phyloP scores from a whole-genome alignment of 1,284 basidiomycete species.

The Caloboletus inedulis region DNA sequence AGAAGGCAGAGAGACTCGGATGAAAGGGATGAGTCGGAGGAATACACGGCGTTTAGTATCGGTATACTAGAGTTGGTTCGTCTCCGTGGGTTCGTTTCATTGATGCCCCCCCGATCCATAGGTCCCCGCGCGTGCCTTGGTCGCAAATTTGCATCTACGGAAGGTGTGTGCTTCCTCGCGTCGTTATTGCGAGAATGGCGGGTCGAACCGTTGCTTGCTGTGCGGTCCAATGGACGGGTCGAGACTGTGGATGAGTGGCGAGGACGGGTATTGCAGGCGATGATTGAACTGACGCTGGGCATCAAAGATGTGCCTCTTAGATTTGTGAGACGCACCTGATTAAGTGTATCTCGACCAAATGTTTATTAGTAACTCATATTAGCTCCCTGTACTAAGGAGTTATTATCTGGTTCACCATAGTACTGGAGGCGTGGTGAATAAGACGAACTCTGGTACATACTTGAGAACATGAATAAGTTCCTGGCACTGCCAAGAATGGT shows the following conservation, averaged over 20 bases:
- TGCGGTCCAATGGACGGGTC: constrained; percentile 1
- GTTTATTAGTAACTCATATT: too few species aligned
- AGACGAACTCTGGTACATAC: too few species aligned
- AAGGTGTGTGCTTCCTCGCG: constrained; percentile 51
- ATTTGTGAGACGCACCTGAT: constrained; percentile 30
- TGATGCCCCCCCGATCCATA: not conserved
- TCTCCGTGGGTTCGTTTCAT: not conserved
- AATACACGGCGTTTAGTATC: constrained; percentile 46
- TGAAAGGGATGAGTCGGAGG: constrained; percentile 29
- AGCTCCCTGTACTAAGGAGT: too few species aligned
- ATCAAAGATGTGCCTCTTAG: constrained; percentile 41
- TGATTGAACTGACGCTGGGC: constrained; percentile 40
- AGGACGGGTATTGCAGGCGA: constrained; percentile 42
- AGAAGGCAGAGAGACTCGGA: constrained; percentile 14
- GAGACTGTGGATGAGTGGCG: constrained; percentile 46
- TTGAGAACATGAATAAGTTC: too few species aligned
- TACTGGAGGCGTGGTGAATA: too few species aligned
- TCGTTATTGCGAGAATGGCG: constrained; percentile 50
- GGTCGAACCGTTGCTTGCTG: constrained; percentile 42
- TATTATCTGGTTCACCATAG: too few species aligned
- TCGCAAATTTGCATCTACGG: constrained; percentile 50
- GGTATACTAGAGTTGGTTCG: constrained; percentile 27
- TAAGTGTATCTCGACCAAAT: too few species aligned
- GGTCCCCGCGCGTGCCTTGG: constrained; percentile 57
- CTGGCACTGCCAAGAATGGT: too few species aligned